A percentile compares a stretch with the other conserved stretches of the same genome.
These are phyloP conservation scores for Paramecium bursaria DNA, from an alignment of 73 alveolate genomes.

Conservation along the genomic window DNA sequence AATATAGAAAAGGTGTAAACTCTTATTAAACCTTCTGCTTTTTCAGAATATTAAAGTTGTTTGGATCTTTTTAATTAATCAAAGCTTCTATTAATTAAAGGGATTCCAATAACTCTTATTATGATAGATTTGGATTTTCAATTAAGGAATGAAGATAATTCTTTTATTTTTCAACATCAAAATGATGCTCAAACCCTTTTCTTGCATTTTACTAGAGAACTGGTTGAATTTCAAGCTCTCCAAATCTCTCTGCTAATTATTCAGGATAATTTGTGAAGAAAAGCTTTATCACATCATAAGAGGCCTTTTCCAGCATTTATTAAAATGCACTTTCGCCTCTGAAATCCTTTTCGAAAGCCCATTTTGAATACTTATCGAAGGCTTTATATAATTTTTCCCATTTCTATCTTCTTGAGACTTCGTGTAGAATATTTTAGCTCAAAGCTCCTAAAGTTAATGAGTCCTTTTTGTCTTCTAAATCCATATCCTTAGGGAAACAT, in stretches of 20 bases:
- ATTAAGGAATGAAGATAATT: background rate
- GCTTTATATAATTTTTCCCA: background rate
- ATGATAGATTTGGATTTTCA: background rate
- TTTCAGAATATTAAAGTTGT: background rate
- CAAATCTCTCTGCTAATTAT: background rate
- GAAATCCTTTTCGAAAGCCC: constrained; percentile 7
- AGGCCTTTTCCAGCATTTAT: constrained; percentile 5
- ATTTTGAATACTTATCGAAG: constrained; percentile 7
- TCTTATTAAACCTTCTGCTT: background rate
- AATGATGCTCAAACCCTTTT: background rate
- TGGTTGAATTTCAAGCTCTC: background rate
- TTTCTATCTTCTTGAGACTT: constrained; percentile 49
- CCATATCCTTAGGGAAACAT: constrained; percentile 35
- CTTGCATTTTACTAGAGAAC: background rate
- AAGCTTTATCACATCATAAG: background rate
- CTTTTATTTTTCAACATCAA: background rate
- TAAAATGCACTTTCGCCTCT: background rate
- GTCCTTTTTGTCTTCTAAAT: constrained; percentile 9
- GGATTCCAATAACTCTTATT: background rate
- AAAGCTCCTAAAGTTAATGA: background rate
- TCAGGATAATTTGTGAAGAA: background rate
- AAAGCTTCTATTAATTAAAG: background rate
- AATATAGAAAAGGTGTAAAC: background rate
- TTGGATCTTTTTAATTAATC: background rate
- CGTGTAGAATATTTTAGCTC: constrained; percentile 35